A percentile compares a stretch with the other conserved stretches of the same genome.
phyloP scores from a whole-genome alignment of 1,139 yeast species.

The Hansenula anomala region DNA sequence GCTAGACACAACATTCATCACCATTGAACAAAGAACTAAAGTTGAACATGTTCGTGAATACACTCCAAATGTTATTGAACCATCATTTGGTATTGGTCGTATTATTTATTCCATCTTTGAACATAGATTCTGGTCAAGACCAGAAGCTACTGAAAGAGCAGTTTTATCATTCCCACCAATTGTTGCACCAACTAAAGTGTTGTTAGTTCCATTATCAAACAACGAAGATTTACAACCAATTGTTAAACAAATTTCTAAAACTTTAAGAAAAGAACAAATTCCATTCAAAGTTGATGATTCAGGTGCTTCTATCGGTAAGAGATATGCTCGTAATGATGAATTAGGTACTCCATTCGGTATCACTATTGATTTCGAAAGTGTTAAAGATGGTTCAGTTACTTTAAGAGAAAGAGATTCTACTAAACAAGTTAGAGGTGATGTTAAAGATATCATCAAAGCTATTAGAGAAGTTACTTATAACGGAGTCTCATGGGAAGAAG shows the following conservation, averaged over 20 bases:
- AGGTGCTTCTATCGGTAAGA: constrained; percentile 95
- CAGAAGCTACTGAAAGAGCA: constrained; percentile 86
- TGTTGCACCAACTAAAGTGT: constrained; percentile 97
- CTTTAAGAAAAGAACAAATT: constrained; percentile 74
- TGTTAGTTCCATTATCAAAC: constrained; percentile 89
- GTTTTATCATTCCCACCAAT: constrained; percentile 91
- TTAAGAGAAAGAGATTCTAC: constrained; percentile 98
- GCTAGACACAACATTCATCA: constrained; percentile 65
- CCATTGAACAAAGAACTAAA: constrained; percentile 71
- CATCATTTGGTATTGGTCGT: constrained; percentile 99
- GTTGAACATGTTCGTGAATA: constrained; percentile 92
- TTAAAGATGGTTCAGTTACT: constrained; percentile 85
- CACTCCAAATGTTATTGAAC: constrained; percentile 97
- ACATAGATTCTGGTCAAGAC: constrained; percentile 93
- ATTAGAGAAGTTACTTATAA: constrained; percentile 71
- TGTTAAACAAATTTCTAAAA: constrained; percentile 60
- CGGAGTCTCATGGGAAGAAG: constrained; percentile 79
- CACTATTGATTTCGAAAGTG: constrained; percentile 94
- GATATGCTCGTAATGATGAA: constrained; percentile 98
- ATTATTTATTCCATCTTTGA: constrained; percentile 89
- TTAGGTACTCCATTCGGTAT: constrained; percentile 99
- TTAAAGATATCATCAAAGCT: constrained; percentile 73
- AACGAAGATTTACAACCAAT: constrained; percentile 78
- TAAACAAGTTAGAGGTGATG: constrained; percentile 92
- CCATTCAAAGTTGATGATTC: constrained; percentile 98